Conservation (phyloP, 805 yeast species). For the Zygotorulaspora danielsina region DNA sequence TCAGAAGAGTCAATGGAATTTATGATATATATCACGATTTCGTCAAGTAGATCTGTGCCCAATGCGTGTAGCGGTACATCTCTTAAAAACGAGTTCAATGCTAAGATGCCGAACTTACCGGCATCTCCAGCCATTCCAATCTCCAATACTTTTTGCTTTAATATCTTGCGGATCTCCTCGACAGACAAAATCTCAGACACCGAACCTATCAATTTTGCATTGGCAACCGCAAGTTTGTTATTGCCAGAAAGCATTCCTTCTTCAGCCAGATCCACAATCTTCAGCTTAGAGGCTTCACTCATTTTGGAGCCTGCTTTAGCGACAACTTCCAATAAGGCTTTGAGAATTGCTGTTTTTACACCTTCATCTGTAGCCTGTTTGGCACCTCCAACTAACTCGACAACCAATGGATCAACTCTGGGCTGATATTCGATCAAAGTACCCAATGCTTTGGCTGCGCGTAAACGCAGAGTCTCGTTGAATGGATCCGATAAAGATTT, state of each 20-base stretch:
- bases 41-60: slow-evolving; percentile 46
- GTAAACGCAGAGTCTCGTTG: slow-evolving; percentile 65
- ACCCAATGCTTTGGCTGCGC: slow-evolving; percentile 90
- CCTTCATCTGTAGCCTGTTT: slow-evolving; percentile 60
- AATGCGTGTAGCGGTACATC: slow-evolving; percentile 68
- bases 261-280: slow-evolving; percentile 69
- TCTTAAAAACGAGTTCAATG: slow-evolving; percentile 74
- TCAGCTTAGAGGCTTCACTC: slow-evolving; percentile 65
- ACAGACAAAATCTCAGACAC: slow-evolving; percentile 59
- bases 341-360: slow-evolving; percentile 79
- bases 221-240: slow-evolving; percentile 65
- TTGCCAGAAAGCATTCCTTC: slow-evolving; percentile 54
- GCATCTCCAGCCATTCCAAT: slow-evolving; percentile 41
- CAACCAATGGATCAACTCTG: slow-evolving; percentile 85
- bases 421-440: slow-evolving; percentile 85
- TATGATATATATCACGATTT: slow-evolving; percentile 47
- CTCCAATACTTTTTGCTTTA: slow-evolving; percentile 55
- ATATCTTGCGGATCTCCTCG: slow-evolving; percentile 59
- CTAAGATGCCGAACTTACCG: slow-evolving; percentile 60
- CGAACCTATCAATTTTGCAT: slow-evolving; percentile 76
- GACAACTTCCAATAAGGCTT: slow-evolving; percentile 79
- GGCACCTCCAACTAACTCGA: slow-evolving; percentile 76
- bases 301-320: slow-evolving; percentile 72
- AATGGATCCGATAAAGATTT: slow-evolving; percentile 78
- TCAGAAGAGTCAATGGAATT: slow-evolving; percentile 39